Conservation (phyloP, 139 green algal genomes). For the Tetradesmus obliquus region DNA sequence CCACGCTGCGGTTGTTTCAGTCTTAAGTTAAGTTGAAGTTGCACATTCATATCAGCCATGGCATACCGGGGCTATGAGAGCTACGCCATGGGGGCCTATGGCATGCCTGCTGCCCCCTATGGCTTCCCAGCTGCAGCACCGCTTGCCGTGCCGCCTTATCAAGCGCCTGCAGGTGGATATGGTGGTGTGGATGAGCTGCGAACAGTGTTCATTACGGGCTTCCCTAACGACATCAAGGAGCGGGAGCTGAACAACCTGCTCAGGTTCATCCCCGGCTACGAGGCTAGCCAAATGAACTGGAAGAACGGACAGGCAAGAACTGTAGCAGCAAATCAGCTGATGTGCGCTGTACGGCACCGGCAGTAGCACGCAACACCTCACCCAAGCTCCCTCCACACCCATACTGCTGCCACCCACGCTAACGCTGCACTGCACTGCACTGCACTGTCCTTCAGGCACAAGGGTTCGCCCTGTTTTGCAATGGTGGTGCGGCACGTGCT, state of each 20-base stretch:
- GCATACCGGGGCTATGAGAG: constrained; percentile 33
- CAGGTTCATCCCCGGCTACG: constrained; percentile 92
- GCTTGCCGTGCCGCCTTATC: background rate
- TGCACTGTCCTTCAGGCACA: constrained; percentile 65
- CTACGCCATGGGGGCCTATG: constrained; percentile 4
- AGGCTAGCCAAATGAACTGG: constrained; percentile 87
- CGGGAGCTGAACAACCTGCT: constrained; percentile 96
- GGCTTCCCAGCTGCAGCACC: background rate
- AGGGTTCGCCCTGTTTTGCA: constrained; percentile 88
- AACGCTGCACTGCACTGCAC: background rate
- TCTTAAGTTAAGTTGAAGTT: background rate
- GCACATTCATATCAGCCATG: background rate
- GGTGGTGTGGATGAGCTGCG: constrained; percentile 74
- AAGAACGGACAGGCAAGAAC: constrained; percentile 62
- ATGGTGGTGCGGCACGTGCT: constrained; percentile 57
- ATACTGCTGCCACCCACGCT: constrained; percentile 14
- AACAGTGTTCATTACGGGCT: constrained; percentile 92
- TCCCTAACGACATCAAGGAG: constrained; percentile 91
- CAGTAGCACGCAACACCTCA: background rate
- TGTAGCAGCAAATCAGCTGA: background rate
- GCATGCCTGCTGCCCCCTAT: constrained; percentile 6
- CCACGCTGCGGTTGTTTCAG: background rate
- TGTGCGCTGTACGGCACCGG: background rate
- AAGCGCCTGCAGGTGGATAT: background rate
- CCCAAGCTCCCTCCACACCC: background rate